Base-by-base conservation (phyloP, 169 alveolate genomes). In the Pseudocohnilembus persalinus region DNA sequence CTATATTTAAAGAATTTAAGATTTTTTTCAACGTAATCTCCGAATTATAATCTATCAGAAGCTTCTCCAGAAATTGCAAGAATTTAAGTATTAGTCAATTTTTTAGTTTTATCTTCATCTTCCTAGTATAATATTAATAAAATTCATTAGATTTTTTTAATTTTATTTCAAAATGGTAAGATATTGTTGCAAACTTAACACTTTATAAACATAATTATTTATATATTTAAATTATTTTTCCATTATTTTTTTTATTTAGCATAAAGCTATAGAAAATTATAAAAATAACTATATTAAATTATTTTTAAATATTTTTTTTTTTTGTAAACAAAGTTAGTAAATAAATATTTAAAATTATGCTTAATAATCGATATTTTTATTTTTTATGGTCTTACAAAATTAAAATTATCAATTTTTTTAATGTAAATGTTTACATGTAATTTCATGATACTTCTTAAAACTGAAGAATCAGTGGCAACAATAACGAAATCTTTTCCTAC, bases 41-140 rank as follows among this genome's bases (percentile, higher is more conserved):
- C 72, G 81, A 89, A 93, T 76, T 85, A 84, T 32, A 91, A 89
- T 84, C 94, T 88, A 73, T 91, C 96, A 73, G 91, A 88, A 29
- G 89, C 83, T 35, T 93, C 96, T 16, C 96, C 96, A 27, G 92
- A 78, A 29, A 86, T 73, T 1, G 95, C 93, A 73, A 93, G 74
- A 25, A 93, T 74, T 81, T 90, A 89, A 32, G 84, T 82, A 29
- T 84, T 86, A 68, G 85, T 83, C n/a, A 93, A 82, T 68, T 74
- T 64, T 20, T 75, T n/a, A 75, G 80, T 88, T 85, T 93, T 93
- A 83, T 89, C 94, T 33, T 93, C 96, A 27, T 88, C 87, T 32
- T 88, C 89, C 91, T 91, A 88, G 6, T 11, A 49, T 49, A 11
- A 49, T 49, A n/a, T n/a, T n/a, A n/a, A n/a, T n/a, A n/a, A n/a